A percentile compares a stretch with the other conserved stretches of the same genome.
Evolutionary conservation across 1,139 yeast genomes (phyloP).

Genomic region (Scheffersomyces titani): DNA sequence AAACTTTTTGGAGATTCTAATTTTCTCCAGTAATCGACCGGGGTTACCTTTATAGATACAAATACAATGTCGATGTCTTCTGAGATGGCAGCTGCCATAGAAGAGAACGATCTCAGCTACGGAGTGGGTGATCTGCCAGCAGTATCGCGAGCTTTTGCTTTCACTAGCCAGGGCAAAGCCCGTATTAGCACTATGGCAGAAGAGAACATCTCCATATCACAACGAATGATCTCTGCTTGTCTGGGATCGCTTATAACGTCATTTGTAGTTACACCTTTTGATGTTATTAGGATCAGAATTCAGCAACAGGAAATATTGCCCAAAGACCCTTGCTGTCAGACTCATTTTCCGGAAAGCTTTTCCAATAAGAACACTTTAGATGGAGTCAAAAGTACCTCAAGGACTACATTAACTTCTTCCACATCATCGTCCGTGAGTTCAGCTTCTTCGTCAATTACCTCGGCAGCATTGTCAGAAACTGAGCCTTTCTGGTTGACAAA

Average conservation of each 20-base stretch:
- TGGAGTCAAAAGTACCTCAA: not conserved
- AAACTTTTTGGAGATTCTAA: not conserved
- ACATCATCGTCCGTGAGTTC: too few relatives aligned
- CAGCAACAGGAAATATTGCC: constrained; percentile 82
- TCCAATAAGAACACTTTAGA: constrained; percentile 11
- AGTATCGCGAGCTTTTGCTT: not conserved
- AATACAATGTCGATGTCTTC: constrained; percentile 36
- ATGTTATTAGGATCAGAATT: constrained; percentile 84
- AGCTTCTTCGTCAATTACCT: not conserved
- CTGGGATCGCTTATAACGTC: constrained; percentile 90
- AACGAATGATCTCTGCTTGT: constrained; percentile 88
- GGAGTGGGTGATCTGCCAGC: not conserved
- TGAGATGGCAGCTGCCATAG: constrained; percentile 40
- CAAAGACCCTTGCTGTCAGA: constrained; percentile 30
- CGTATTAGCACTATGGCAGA: not conserved
- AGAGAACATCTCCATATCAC: constrained; percentile 47
- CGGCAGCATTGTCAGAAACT: not conserved
- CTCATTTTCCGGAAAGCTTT: constrained; percentile 6
- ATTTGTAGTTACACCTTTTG: constrained; percentile 86
- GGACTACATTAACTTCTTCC: not conserved
- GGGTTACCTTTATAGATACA: not conserved
- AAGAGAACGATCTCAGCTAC: constrained; percentile 22
- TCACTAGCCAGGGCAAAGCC: not conserved
- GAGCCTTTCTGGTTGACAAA: constrained; percentile 46
- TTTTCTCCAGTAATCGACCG: not conserved